Percentiles rank a stretch among this genome's conserved stretches.
Evolutionary conservation across 495 filamentous ascomycete genomes (phyloP).

Genomic region (Lophium mytilinum): DNA sequence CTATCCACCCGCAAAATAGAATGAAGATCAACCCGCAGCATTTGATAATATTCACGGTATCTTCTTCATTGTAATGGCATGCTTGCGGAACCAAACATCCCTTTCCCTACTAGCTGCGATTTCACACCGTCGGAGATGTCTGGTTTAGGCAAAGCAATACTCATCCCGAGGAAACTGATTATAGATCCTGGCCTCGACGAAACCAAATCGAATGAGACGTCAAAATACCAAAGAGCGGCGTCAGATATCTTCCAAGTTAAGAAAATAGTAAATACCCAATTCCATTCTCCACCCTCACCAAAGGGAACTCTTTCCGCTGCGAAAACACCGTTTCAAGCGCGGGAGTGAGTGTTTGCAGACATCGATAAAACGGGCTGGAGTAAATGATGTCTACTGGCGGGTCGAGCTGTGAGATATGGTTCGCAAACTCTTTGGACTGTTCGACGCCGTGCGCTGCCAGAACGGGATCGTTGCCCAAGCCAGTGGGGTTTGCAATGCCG

Average conservation of each 20-base stretch:
- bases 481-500: constrained; percentile 64
- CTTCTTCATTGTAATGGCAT: too few relatives aligned
- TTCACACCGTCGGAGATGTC: too few relatives aligned
- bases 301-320: constrained; percentile 24
- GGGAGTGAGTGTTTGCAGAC: constrained; percentile 77
- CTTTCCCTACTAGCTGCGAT: too few relatives aligned
- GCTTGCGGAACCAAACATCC: too few relatives aligned
- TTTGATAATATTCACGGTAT: too few relatives aligned
- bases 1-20: too few relatives aligned
- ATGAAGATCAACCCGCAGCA: too few relatives aligned
- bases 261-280: constrained; percentile 46
- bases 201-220: too few relatives aligned
- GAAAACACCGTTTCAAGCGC: constrained; percentile 48
- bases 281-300: constrained; percentile 64
- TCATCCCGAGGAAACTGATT: too few relatives aligned
- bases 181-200: too few relatives aligned
- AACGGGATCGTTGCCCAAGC: constrained; percentile 77
- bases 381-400: constrained; percentile 72
- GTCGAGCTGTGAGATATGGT: constrained; percentile 49
- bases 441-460: constrained; percentile 76
- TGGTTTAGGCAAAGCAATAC: too few relatives aligned
- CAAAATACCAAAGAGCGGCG: too few relatives aligned
- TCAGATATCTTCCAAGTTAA: background rate
- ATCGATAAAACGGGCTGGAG: constrained; percentile 83
- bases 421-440: constrained; percentile 73